Conservation (phyloP, 2,329 filamentous ascomycete genomes). For the Phialophora chinensis region DNA sequence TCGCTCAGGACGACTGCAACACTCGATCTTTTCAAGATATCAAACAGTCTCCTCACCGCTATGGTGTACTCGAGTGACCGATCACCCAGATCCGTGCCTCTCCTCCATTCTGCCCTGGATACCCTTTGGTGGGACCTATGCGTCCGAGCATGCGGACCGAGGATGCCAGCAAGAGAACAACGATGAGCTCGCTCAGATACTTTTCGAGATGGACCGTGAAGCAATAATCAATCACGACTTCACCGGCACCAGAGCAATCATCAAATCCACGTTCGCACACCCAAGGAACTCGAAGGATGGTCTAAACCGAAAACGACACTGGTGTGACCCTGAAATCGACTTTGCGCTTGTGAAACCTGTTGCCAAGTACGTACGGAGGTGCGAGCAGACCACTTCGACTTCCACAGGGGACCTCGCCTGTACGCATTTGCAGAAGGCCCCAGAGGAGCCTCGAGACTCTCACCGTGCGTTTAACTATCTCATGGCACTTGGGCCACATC, state of each 20-base stretch:
- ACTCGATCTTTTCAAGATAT: neutral
- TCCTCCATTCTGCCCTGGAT: neutral
- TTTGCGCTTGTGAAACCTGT: slow-evolving; percentile 23
- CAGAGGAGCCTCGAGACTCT: neutral
- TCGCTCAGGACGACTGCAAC: neutral
- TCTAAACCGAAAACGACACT: slow-evolving; percentile 30
- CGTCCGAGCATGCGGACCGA: neutral
- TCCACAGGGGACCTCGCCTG: neutral
- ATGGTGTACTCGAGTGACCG: neutral
- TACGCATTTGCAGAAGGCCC: neutral
- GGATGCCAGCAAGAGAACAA: neutral
- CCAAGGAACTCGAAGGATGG: slow-evolving; percentile 20
- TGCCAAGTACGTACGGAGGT: slow-evolving; percentile 2
- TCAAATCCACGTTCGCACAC: slow-evolving; percentile 15
- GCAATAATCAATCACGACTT: neutral
- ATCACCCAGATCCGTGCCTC: neutral
- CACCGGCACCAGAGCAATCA: neutral
- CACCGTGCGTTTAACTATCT: neutral
- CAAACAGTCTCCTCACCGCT: neutral
- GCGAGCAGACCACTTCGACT: neutral
- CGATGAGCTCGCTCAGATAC: neutral
- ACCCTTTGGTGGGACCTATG: neutral
- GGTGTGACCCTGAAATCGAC: slow-evolving; percentile 32
- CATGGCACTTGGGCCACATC: neutral
- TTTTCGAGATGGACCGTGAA: neutral